Evolutionary conservation across 768 basidiomycete genomes (phyloP).

Genomic region (Brasilioporus rufonigricans): DNA sequence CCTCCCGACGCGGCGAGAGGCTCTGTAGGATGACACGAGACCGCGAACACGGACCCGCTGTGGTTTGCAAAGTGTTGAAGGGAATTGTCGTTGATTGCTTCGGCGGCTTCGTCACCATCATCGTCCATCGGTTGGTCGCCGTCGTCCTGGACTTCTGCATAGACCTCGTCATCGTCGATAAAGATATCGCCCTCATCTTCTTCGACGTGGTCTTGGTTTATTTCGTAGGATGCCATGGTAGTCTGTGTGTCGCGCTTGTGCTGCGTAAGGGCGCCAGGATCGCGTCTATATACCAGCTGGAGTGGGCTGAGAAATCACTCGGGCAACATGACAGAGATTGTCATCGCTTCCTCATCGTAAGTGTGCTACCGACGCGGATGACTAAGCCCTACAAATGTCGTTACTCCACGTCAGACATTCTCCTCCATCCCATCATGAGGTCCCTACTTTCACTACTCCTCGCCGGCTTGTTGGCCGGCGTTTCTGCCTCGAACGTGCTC

Average conservation of each 20-base stretch:
- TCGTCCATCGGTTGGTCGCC: slow-evolving; percentile 73
- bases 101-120: slow-evolving; percentile 56
- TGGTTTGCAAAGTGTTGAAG: slow-evolving; percentile 71
- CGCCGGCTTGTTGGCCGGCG: slow-evolving; percentile 53
- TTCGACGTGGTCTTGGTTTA: slow-evolving; percentile 33
- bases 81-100: slow-evolving; percentile 55
- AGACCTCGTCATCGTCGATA: slow-evolving; percentile 64
- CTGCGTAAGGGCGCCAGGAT: not conserved
- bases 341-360: no score
- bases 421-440: slow-evolving; percentile 47
- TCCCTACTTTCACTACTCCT: slow-evolving; percentile 54
- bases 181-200: slow-evolving; percentile 56
- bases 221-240: slow-evolving; percentile 34
- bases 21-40: slow-evolving; percentile 78
- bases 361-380: slow-evolving; percentile 13
- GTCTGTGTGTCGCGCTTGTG: not conserved
- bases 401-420: slow-evolving; percentile 33
- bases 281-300: not conserved
- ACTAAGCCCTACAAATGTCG: slow-evolving; percentile 18
- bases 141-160: slow-evolving; percentile 61
- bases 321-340: no score
- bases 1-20: slow-evolving; percentile 89
- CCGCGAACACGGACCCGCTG: slow-evolving; percentile 74
- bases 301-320: slow-evolving; percentile 18
- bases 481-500: slow-evolving; percentile 76